phyloP scores from a whole-genome alignment of 768 basidiomycete species.

The Sutorius australiensis region DNA sequence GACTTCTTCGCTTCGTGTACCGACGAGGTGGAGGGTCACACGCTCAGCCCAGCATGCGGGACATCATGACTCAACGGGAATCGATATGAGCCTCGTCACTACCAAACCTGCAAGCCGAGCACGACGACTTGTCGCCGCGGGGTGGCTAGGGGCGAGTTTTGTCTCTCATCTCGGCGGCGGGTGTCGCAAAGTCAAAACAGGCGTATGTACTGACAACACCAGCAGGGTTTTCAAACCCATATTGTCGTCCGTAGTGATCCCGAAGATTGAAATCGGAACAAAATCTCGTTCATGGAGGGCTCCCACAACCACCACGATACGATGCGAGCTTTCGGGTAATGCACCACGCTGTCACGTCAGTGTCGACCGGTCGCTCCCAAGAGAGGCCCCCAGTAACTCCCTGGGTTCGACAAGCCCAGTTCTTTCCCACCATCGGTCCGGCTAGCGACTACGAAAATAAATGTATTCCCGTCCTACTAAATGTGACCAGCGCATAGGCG shows the following conservation, averaged over 20 bases:
- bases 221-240: neutral
- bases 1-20: neutral
- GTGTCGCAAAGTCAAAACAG: neutral
- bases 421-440: neutral
- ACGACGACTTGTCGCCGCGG: neutral
- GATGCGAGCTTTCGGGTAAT: too few relatives aligned
- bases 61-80: neutral
- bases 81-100: neutral
- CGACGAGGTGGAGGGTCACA: neutral
- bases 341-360: neutral
- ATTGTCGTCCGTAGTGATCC: neutral
- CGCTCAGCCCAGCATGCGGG: neutral
- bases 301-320: too few relatives aligned
- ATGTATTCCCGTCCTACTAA: conserved; percentile 1
- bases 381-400: neutral
- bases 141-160: neutral
- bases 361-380: neutral
- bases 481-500: neutral
- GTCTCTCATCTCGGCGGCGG: neutral
- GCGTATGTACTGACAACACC: neutral
- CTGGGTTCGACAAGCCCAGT: neutral
- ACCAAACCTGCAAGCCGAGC: neutral
- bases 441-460: conserved; percentile 1
- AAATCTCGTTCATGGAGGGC: neutral
- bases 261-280: neutral